Conservation (phyloP, 2,329 filamentous ascomycete genomes). For the Aureobasidium lini region DNA sequence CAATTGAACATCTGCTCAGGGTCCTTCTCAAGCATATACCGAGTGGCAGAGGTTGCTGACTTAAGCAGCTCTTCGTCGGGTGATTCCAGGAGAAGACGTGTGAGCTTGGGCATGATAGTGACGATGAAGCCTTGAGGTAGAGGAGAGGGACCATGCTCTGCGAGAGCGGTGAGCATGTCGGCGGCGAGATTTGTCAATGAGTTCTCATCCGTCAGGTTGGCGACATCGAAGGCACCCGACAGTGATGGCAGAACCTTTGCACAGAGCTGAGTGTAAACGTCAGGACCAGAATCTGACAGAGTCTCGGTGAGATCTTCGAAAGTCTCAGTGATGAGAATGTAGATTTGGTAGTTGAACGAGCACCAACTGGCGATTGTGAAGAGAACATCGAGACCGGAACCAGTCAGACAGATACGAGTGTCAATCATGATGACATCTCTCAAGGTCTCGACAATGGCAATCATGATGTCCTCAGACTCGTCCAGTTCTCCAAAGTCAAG, state of each 20-base stretch:
- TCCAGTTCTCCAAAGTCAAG: slow-evolving; percentile 78
- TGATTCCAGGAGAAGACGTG: slow-evolving; percentile 71
- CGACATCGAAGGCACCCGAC: slow-evolving; percentile 82
- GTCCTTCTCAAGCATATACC: slow-evolving; percentile 84
- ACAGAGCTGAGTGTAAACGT: slow-evolving; percentile 71
- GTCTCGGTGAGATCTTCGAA: slow-evolving; percentile 79
- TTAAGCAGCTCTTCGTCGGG: slow-evolving; percentile 83
- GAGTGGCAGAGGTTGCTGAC: slow-evolving; percentile 76
- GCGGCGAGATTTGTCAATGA: slow-evolving; percentile 79
- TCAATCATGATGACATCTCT: slow-evolving; percentile 77
- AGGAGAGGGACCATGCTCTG: slow-evolving; percentile 75
- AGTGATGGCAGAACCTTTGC: slow-evolving; percentile 80
- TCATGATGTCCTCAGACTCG: slow-evolving; percentile 85
- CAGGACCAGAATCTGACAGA: slow-evolving; percentile 56
- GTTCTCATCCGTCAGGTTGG: slow-evolving; percentile 75
- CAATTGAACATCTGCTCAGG: slow-evolving; percentile 83
- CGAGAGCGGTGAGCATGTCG: slow-evolving; percentile 72
- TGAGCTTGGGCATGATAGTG: slow-evolving; percentile 79
- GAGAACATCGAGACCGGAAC: slow-evolving; percentile 71
- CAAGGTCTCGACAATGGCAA: slow-evolving; percentile 80
- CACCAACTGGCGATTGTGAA: slow-evolving; percentile 86
- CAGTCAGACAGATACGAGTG: slow-evolving; percentile 63
- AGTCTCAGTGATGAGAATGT: slow-evolving; percentile 76
- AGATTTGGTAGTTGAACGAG: slow-evolving; percentile 84
- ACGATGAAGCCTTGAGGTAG: slow-evolving; percentile 80